A percentile compares a stretch with the other conserved stretches of the same genome.
phyloP scores from a whole-genome alignment of 148 eudicot genomes.

The Rhododendron kiyosumense region DNA sequence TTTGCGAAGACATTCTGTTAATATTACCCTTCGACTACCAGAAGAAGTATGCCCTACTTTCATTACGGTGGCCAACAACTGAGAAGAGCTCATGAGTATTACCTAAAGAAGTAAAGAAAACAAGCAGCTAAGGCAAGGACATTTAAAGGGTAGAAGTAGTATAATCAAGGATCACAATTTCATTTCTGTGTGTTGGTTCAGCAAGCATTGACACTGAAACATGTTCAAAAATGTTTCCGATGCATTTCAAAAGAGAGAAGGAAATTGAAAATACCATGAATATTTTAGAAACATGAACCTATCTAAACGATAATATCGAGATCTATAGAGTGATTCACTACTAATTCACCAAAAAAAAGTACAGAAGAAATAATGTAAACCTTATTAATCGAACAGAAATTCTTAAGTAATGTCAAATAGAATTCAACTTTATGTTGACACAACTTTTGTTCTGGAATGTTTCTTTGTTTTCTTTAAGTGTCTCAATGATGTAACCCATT shows the following conservation, averaged over 20 bases:
- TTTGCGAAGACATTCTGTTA: neutral
- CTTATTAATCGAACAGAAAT: neutral
- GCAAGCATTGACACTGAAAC: neutral
- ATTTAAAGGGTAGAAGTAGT: neutral
- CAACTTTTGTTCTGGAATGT: neutral
- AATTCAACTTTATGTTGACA: neutral
- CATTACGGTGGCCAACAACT: neutral
- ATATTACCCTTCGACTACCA: neutral
- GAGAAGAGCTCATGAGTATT: slow-evolving; percentile 8
- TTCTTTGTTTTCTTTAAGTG: neutral
- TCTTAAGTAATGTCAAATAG: neutral
- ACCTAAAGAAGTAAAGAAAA: neutral
- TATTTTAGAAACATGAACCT: neutral
- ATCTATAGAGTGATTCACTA: neutral
- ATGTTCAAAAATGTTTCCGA: neutral
- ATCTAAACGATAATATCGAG: neutral
- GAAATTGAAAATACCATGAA: neutral
- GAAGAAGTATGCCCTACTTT: neutral
- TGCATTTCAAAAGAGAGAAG: neutral
- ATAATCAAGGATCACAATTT: neutral
- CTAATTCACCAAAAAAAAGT: neutral
- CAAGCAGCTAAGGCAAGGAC: neutral
- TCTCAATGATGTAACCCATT: neutral
- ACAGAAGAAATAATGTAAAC: neutral
- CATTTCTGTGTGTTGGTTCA: neutral